Evolutionary conservation across 1,139 yeast genomes (phyloP), one percentile per base, ranked within the genome.

Genomic region (Pichia sp.): DNA sequence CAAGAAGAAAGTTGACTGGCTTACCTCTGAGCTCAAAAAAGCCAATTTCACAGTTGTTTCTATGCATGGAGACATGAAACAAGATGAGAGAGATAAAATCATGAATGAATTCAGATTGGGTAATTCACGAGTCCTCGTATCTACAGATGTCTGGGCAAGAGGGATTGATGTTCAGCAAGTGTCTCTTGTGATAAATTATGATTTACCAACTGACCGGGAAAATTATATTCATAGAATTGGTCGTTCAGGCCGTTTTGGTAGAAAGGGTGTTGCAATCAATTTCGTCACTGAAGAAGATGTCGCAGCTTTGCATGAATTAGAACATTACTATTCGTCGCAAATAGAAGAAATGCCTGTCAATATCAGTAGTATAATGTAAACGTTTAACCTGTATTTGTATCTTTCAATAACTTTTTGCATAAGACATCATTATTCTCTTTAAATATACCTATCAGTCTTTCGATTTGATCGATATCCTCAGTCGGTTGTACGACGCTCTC

Each of bases 151-250:
- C 47, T 90, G 97, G 96, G 98, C 99, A 1, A 78, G 98, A 69
- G 99, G 99, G 52, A 92, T 92, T 55, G 98, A 92, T 70, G 98
- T 92, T 31, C 99, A 92, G 72, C 97, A 92, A 68, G 96, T 92
- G n/a, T 89, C 97, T 0, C 75, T 92, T 55, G 99, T 93, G 31
- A 87, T 93, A 53, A 93, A 92, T 72, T 93, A 90, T 71, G 98
- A 92, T 69, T 72, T 93, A 61, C 98, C 98, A 0, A 71, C 75
- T 51, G 93, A 87, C 69, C 81, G 83, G 67, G 98, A 90, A 69
- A 92, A 89, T 73, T 92, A 92, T 69, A 82, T 92, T 59, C 99
- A 92, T 71, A 80, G 98, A 67, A 92, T 93, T 60, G 99, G 99
- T 78, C 92, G 99, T 78, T 90, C 97, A 3, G 99, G 98, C 4